Base-by-base conservation (phyloP, 164 flowering plant species). In the Kingdonia uniflora region DNA sequence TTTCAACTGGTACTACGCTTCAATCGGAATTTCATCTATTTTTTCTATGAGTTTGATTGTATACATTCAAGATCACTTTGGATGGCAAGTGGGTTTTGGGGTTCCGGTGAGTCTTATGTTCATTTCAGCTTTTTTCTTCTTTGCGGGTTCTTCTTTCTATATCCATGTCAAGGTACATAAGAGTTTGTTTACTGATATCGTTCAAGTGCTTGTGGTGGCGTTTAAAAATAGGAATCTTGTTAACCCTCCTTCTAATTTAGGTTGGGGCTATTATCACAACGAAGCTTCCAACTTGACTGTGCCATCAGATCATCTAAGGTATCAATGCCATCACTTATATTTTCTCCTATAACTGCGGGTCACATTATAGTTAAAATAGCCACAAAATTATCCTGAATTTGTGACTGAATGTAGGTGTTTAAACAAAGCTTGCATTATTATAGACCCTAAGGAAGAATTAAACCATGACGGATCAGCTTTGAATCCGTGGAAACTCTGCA, bases 351-450 rank as follows among this genome's bases (percentile, higher is more conserved):
- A 29, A 29, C 4, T 29, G 4, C 8, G 35, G 8, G 35, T 29
- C 8, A 29, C 8, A 8, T 29, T 29, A 29, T 29, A 3, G 35
- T 29, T 29, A 29, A 29, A 29, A 29, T 29, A 29, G 35, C 6
- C 35, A 29, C 6, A 29, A 29, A 3, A 8, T 4, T 29, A 3
- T 29, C 8, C 35, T 29, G 35, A 29, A 29, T 29, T 29, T 3
- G 35, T 29, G 35, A 29, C 8, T 29, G 4, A 29, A 15, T 41
- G 56, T 8, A 54, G 57, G 47, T 54, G 25, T 38, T 24, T 62
- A n/a, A 56, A 56, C 52, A 62, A 56, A 38, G 60, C 66, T 41
- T 62, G 65, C 51, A 42, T 55, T 54, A 42, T 42, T n/a, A 26
- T 20, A 42, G 35, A 55, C 17, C 46, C 51, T 6, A 50, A 15